These are phyloP conservation scores for Solanum tarapatanum DNA, from an alignment of 257 asterid genomes.

Conservation along the genomic window DNA sequence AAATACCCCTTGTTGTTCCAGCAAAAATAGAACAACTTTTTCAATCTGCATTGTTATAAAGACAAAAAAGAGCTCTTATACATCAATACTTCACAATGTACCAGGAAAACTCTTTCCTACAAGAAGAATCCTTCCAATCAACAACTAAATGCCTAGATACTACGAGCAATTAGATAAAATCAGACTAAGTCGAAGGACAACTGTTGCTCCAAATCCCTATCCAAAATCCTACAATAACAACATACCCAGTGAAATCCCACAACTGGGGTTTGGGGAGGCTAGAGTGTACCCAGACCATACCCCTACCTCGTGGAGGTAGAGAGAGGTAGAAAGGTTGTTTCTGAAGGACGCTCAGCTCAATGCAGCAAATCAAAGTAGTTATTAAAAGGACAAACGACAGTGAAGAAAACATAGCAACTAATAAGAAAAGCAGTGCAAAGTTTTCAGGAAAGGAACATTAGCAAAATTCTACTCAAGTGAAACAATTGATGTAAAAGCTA, in stretches of 20 bases:
- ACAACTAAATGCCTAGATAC: background rate
- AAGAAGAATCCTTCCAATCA: background rate
- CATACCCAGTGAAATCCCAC: background rate
- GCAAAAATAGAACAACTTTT: constrained; percentile 73
- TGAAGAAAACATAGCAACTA: background rate
- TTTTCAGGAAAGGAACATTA: background rate
- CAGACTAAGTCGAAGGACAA: background rate
- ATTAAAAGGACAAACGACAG: background rate
- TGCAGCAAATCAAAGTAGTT: background rate
- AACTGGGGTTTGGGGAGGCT: background rate
- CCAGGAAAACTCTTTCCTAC: background rate
- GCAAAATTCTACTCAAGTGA: background rate
- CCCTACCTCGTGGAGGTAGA: background rate
- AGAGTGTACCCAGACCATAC: background rate
- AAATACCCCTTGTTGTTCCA: constrained; percentile 85
- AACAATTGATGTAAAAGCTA: background rate
- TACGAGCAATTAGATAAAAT: background rate
- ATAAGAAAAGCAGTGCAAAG: background rate
- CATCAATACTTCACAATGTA: background rate
- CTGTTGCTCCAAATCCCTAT: background rate
- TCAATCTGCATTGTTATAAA: constrained; percentile 48
- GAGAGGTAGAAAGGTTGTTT: background rate
- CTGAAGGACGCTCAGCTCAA: background rate
- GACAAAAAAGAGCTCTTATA: background rate
- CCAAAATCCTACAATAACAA: background rate